Conservation (phyloP, 805 yeast genomes). For the Phaffomyces antillensis region DNA sequence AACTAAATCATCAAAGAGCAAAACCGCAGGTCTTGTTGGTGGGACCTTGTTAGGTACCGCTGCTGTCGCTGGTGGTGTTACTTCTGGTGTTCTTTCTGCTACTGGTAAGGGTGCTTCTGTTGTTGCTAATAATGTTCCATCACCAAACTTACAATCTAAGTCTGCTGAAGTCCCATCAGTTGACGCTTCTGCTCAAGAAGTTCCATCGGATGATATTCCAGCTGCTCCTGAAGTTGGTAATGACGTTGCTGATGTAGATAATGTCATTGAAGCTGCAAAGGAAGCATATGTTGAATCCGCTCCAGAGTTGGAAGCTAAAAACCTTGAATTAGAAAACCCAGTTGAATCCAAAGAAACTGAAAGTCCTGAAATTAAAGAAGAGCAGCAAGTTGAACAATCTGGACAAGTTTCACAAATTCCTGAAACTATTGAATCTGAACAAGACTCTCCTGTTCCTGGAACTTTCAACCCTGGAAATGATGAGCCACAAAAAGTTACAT, state of each 20-base stretch:
- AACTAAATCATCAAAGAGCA: not conserved
- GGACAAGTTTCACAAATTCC: not conserved
- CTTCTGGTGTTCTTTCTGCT: slow-evolving; percentile 10
- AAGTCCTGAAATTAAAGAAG: not conserved
- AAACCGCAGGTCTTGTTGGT: slow-evolving; percentile 6
- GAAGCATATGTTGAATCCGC: too few species aligned
- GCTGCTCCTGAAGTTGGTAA: not conserved
- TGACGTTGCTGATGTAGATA: not conserved
- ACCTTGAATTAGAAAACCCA: too few species aligned
- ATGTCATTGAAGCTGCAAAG: too few species aligned
- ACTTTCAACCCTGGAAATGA: not conserved
- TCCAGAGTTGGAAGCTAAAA: too few species aligned
- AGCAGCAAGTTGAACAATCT: not conserved
- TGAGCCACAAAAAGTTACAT: not conserved
- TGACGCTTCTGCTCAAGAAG: too few species aligned
- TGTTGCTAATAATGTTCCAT: slow-evolving; percentile 8
- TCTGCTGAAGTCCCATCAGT: slow-evolving; percentile 7
- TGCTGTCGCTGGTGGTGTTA: slow-evolving; percentile 10
- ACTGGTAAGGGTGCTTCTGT: slow-evolving; percentile 19
- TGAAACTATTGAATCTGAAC: not conserved
- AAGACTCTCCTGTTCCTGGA: not conserved
- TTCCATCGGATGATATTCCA: not conserved
- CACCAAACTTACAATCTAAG: slow-evolving; percentile 7
- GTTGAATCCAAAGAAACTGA: not conserved
- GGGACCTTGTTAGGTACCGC: slow-evolving; percentile 10